These are phyloP conservation scores for Daldinia vernicosa DNA, from an alignment of 495 filamentous ascomycete genomes.

Conservation along the genomic window DNA sequence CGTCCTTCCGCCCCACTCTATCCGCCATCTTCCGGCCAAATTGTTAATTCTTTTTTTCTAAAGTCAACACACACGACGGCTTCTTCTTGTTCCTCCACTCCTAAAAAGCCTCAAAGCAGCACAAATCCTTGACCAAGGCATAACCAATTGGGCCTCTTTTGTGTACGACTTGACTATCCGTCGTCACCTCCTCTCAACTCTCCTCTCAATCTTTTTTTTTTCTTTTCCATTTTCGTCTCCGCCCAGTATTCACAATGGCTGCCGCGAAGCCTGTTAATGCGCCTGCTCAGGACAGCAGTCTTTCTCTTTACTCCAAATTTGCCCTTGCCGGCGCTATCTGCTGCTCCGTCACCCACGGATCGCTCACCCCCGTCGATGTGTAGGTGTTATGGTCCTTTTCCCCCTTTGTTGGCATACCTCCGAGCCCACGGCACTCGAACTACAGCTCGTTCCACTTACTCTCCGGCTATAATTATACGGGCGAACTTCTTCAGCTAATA, in stretches of 20 bases:
- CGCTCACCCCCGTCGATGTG: slow-evolving; percentile 95
- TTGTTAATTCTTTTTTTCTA: slow-evolving; percentile 30
- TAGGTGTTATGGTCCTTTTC: slow-evolving; percentile 62
- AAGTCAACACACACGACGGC: slow-evolving; percentile 28
- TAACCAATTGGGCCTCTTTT: slow-evolving; percentile 23
- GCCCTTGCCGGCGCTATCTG: slow-evolving; percentile 93
- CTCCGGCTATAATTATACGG: neutral
- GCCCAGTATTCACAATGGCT: slow-evolving; percentile 45
- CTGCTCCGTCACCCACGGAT: slow-evolving; percentile 93
- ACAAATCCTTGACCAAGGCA: slow-evolving; percentile 3
- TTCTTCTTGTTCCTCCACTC: slow-evolving; percentile 21
- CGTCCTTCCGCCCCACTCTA: slow-evolving; percentile 25
- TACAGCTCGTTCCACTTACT: neutral
- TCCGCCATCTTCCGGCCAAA: slow-evolving; percentile 31
- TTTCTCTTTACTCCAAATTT: slow-evolving; percentile 79
- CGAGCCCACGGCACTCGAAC: neutral
- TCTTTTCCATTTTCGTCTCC: slow-evolving; percentile 18
- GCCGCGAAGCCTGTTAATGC: slow-evolving; percentile 28
- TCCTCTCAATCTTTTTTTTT: slow-evolving; percentile 48
- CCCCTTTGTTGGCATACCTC: slow-evolving; percentile 2
- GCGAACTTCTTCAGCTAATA: slow-evolving; percentile 28
- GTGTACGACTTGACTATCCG: slow-evolving; percentile 39
- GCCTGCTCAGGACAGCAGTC: slow-evolving; percentile 54
- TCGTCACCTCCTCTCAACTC: slow-evolving; percentile 37
- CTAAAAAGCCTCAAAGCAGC: slow-evolving; percentile 43